These are phyloP conservation scores for Saccharomyces paradoxus DNA, from an alignment of 805 yeast genomes.

Conservation along the genomic window DNA sequence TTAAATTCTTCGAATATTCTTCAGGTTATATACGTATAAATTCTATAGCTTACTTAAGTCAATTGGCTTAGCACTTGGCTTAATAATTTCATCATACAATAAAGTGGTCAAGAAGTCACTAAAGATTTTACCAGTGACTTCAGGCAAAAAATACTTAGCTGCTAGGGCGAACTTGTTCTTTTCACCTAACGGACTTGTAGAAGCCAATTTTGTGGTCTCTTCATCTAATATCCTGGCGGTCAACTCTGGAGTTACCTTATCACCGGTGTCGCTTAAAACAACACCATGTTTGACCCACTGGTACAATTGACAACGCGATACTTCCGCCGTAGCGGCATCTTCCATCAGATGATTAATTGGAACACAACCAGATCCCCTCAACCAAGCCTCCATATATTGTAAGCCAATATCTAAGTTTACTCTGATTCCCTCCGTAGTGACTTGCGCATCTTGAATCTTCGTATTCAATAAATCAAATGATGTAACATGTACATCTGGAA, in stretches of 20 bases:
- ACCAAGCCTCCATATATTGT: slow-evolving; percentile 80
- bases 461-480: slow-evolving; percentile 59
- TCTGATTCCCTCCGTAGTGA: slow-evolving; percentile 63
- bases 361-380: slow-evolving; percentile 75
- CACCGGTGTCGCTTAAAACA: slow-evolving; percentile 48
- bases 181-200: slow-evolving; percentile 33
- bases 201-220: slow-evolving; percentile 47
- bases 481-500: slow-evolving; percentile 41
- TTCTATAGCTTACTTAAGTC: slow-evolving; percentile 8
- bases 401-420: slow-evolving; percentile 69
- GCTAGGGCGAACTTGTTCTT: slow-evolving; percentile 64
- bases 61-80: slow-evolving; percentile 23
- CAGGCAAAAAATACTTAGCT: slow-evolving; percentile 63
- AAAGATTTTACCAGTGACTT: slow-evolving; percentile 61
- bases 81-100: slow-evolving; percentile 55
- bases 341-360: slow-evolving; percentile 83
- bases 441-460: slow-evolving; percentile 49
- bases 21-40: background rate
- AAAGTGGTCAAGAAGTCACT: slow-evolving; percentile 72
- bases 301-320: slow-evolving; percentile 71
- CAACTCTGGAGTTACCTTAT: slow-evolving; percentile 50
- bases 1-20: background rate
- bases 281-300: slow-evolving; percentile 78
- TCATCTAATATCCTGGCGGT: slow-evolving; percentile 50
- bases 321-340: slow-evolving; percentile 88